These are phyloP conservation scores for Pistacia integerrima DNA, from an alignment of 345 rosid species.

Conservation along the genomic window DNA sequence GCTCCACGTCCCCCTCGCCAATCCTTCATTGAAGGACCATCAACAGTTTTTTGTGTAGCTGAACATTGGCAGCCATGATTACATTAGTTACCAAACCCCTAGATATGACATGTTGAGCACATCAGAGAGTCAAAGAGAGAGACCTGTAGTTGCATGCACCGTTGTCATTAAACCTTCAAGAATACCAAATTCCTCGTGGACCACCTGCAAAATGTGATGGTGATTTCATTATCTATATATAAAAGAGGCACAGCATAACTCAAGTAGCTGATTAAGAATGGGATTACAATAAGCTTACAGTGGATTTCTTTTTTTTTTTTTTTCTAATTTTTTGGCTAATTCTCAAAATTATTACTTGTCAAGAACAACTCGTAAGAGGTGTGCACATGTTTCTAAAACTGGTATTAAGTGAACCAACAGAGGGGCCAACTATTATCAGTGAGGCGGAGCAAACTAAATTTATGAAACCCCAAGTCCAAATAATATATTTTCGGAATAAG, in stretches of 20 bases:
- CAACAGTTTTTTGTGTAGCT: conserved; percentile 99
- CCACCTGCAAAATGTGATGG: conserved; percentile 57
- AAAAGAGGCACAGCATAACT: neutral
- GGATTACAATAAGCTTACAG: too few species aligned
- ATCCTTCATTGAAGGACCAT: conserved; percentile 98
- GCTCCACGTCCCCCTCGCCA: conserved; percentile 99
- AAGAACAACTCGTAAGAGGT: too few species aligned
- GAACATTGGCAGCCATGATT: conserved; percentile 29
- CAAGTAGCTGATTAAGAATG: too few species aligned
- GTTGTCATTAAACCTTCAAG: conserved; percentile 62
- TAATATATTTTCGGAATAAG: neutral
- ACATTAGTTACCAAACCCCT: neutral
- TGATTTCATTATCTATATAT: neutral
- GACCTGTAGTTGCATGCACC: conserved; percentile 64
- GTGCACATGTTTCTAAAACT: too few species aligned
- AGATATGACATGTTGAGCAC: conserved; percentile 3
- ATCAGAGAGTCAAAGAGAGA: neutral
- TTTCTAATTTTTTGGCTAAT: too few species aligned
- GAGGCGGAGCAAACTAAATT: too few species aligned
- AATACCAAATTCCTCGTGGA: conserved; percentile 96
- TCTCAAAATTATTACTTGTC: too few species aligned
- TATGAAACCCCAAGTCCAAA: too few species aligned
- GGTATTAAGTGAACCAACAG: too few species aligned
- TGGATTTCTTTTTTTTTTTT: too few species aligned
- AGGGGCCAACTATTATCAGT: too few species aligned